Conservation (phyloP, 805 yeast species). For the Wickerhamiella qilinensis region DNA sequence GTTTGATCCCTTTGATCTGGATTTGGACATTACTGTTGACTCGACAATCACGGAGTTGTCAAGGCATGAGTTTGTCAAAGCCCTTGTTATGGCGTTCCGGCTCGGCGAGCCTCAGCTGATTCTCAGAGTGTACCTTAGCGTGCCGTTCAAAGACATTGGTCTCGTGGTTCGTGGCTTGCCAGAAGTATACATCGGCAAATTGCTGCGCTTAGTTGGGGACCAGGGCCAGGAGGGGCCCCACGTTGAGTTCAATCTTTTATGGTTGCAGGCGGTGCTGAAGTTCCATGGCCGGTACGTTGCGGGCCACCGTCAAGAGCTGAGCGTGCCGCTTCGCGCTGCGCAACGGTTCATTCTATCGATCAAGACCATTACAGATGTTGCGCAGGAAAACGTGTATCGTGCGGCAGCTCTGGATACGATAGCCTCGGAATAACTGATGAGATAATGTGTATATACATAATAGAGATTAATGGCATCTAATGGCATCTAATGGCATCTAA, state of each 20-base stretch:
- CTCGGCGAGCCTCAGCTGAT: slow-evolving; percentile 67
- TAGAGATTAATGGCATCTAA: too few relatives aligned
- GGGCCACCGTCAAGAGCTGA: slow-evolving; percentile 42
- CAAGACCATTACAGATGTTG: slow-evolving; percentile 13
- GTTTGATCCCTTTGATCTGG: slow-evolving; percentile 92
- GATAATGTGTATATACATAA: too few relatives aligned
- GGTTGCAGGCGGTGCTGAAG: slow-evolving; percentile 58
- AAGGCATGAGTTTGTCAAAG: slow-evolving; percentile 51
- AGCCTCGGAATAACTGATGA: too few relatives aligned
- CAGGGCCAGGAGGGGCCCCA: slow-evolving; percentile 58
- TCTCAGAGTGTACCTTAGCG: slow-evolving; percentile 52
- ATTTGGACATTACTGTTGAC: slow-evolving; percentile 79
- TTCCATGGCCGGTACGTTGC: slow-evolving; percentile 66
- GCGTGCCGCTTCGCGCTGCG: slow-evolving; percentile 47
- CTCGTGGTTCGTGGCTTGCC: slow-evolving; percentile 61
- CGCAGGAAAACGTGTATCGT: slow-evolving; percentile 11
- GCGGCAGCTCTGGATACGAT: slow-evolving; percentile 5
- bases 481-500: too few relatives aligned
- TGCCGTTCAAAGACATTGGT: slow-evolving; percentile 50
- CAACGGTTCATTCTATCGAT: slow-evolving; percentile 39
- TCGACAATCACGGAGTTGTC: slow-evolving; percentile 44
- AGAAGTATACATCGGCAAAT: slow-evolving; percentile 49
- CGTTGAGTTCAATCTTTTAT: slow-evolving; percentile 64
- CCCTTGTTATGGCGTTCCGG: slow-evolving; percentile 86
- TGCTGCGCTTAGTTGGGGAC: slow-evolving; percentile 55